phyloP scores from a whole-genome alignment of 768 basidiomycete genomes.

The Phaeotremella skinneri region DNA sequence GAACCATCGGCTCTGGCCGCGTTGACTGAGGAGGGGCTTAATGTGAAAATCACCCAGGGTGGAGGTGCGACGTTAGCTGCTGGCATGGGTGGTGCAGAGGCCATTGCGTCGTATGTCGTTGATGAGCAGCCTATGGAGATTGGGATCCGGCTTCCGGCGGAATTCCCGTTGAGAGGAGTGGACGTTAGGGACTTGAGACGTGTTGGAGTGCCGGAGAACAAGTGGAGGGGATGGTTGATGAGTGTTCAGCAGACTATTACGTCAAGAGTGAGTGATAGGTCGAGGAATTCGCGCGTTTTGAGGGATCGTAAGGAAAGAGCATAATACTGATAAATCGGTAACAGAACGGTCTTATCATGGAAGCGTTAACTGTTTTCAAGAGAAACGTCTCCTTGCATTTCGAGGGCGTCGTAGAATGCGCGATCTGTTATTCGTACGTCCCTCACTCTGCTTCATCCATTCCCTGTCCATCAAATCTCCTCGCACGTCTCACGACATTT shows the following conservation, averaged over 20 bases:
- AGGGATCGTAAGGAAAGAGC: background rate
- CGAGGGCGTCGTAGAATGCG: conserved; percentile 92
- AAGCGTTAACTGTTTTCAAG: conserved; percentile 85
- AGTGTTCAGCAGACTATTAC: conserved; percentile 87
- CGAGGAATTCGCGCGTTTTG: background rate
- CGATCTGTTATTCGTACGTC: conserved; percentile 61
- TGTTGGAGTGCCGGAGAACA: conserved; percentile 82
- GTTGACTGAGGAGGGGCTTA: conserved; percentile 68
- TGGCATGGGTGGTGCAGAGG: conserved; percentile 63
- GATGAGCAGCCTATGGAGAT: conserved; percentile 95
- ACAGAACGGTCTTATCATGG: conserved; percentile 87
- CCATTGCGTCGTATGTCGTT: conserved; percentile 76
- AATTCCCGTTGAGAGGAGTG: conserved; percentile 85
- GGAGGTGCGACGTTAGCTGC: conserved; percentile 41
- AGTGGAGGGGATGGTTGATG: conserved; percentile 91
- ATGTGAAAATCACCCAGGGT: conserved; percentile 69
- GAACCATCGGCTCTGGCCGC: conserved; percentile 53
- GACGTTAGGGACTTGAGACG: conserved; percentile 80
- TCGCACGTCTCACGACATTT: background rate
- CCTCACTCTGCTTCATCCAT: background rate
- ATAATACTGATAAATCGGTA: conserved; percentile 4
- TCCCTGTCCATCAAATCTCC: background rate
- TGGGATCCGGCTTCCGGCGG: conserved; percentile 74
- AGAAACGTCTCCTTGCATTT: conserved; percentile 91
- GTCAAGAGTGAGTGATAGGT: conserved; percentile 64